Evolutionary conservation across 2,329 filamentous ascomycete genomes (phyloP).

Genomic region (Pestalotiopsis fici): DNA sequence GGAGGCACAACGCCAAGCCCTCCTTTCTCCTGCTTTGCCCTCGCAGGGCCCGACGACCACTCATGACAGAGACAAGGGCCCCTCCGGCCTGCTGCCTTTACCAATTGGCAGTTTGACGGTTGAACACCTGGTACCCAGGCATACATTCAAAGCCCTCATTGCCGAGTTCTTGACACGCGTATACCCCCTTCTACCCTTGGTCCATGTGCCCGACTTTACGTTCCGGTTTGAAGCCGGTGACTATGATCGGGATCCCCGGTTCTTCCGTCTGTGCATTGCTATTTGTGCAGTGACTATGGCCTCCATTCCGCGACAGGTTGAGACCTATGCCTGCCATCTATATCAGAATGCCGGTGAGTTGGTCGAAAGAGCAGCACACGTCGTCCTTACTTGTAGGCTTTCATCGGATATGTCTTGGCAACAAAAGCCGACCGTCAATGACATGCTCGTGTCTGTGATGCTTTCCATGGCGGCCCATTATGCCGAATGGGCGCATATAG

Average conservation of each 20-base stretch:
- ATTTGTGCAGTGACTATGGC: conserved; percentile 22
- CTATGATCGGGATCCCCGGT: conserved; percentile 17
- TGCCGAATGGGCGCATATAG: conserved; percentile 9
- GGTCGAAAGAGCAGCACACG: conserved; percentile 8
- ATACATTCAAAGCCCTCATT: conserved; percentile 17
- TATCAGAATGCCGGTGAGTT: conserved; percentile 10
- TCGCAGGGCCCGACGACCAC: neutral
- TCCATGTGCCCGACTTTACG: conserved; percentile 18
- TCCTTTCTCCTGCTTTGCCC: neutral
- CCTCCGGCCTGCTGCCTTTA: conserved; percentile 1
- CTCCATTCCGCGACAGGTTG: conserved; percentile 18
- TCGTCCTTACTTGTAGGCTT: conserved; percentile 11
- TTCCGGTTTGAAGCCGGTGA: conserved; percentile 8
- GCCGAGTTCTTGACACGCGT: conserved; percentile 19
- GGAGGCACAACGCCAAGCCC: neutral
- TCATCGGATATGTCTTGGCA: conserved; percentile 8
- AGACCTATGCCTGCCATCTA: conserved; percentile 11
- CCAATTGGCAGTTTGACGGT: conserved; percentile 11
- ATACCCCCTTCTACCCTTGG: conserved; percentile 20
- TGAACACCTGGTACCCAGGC: conserved; percentile 18
- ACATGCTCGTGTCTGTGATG: conserved; percentile 13
- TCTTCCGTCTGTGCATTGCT: conserved; percentile 20
- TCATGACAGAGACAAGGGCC: neutral
- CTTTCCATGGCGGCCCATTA: conserved; percentile 14
- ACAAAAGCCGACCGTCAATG: neutral